A percentile compares a stretch with the other conserved stretches of the same genome.
Evolutionary conservation across 306 rosid species (phyloP).

Genomic region (Vigna unguiculata): DNA sequence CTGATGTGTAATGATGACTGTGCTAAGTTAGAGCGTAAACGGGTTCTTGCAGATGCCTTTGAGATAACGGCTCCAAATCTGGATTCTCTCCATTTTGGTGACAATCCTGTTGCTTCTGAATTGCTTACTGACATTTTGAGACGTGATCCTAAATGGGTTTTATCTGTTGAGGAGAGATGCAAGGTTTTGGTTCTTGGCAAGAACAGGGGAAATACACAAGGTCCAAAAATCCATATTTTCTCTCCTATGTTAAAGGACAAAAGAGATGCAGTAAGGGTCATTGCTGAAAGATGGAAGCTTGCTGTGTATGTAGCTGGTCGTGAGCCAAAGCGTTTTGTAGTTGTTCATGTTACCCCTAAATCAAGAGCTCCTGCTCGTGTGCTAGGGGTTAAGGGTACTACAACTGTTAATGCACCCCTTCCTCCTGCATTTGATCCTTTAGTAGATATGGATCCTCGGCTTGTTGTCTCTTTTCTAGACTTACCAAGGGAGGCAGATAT

Average conservation of each 20-base stretch:
- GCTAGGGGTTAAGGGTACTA: conserved; percentile 78
- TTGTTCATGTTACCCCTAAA: conserved; percentile 74
- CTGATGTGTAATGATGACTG: conserved; percentile 84
- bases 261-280: conserved; percentile 78
- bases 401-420: conserved; percentile 48
- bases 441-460: conserved; percentile 92
- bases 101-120: conserved; percentile 64
- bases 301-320: conserved; percentile 72
- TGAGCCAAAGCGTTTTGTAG: conserved; percentile 87
- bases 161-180: conserved; percentile 90
- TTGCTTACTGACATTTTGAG: conserved; percentile 69
- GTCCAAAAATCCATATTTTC: conserved; percentile 78
- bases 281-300: conserved; percentile 93
- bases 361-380: conserved; percentile 79
- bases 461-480: conserved; percentile 90
- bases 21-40: conserved; percentile 82
- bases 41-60: conserved; percentile 90
- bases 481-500: conserved; percentile 87
- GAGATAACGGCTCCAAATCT: conserved; percentile 70
- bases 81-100: conserved; percentile 83
- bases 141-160: conserved; percentile 88
- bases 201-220: conserved; percentile 64
- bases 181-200: conserved; percentile 81
- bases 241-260: conserved; percentile 91
- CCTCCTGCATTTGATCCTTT: conserved; percentile 69